Base-by-base conservation (phyloP, 441 rosid genomes). In the Raphanus hybrid region DNA sequence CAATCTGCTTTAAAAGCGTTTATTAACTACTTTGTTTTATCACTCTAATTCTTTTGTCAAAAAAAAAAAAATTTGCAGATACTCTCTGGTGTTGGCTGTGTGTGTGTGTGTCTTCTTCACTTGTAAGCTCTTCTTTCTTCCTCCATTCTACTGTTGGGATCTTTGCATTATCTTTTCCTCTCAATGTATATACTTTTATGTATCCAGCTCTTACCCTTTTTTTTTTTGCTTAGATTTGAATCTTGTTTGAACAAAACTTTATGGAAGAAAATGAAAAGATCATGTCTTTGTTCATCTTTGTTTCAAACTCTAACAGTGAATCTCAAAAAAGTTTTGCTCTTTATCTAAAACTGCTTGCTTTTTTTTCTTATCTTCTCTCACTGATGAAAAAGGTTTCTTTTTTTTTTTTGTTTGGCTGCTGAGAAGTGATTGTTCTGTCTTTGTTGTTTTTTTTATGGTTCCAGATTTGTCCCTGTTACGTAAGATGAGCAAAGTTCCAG, bases 61-160 rank as follows among this genome's bases (percentile, higher is more conserved):
- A 3, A 29, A 18, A 5, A 29, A 29, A 29, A 29, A 29, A 5
- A 29, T 29, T 64, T 37, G 69, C 58, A 48, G 73, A 59, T 66
- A 60, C 15, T 58, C 39, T 26, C 65, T 72, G 18, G 41, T 37
- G 41, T 37, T 37, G 41, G 41, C 41, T 37, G 41, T 37, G 41
- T 37, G 39, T 69, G 4, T 29, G 34, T 29, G 60, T 60, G 73
- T 54, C 52, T 3, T 1, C 37, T 64, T 69, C 74, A 9, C 2
- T 41, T 48, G 62, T 78, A 72, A 67, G 77, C 61, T 66, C 69
- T 37, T 65, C 41, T 58, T 71, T 55, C 71, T 39, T 55, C 45
- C 61, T 70, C 29, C 41, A n/a, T 68, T 64, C n/a, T 55, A 55
- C 66, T 64, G 27, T 10, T 77, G 8, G 20, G 37, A 70, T 77